Conservation (phyloP, 1,284 basidiomycete species). For the Tilletia caries region DNA sequence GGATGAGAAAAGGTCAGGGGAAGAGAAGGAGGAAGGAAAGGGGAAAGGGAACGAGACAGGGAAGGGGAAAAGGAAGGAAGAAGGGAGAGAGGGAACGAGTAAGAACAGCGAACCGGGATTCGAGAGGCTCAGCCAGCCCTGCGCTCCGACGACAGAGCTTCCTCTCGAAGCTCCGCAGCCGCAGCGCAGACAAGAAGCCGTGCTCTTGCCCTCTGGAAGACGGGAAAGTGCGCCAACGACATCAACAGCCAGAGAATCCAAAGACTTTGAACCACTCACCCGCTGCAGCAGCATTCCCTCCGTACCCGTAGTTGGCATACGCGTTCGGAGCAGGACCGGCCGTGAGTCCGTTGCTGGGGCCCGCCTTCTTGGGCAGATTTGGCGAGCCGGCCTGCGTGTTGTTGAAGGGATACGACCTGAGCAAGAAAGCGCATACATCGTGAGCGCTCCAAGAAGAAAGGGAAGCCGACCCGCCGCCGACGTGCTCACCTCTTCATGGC, state of each 20-base stretch:
- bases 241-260: not conserved
- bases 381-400: not conserved
- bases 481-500: too few relatives aligned
- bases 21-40: not conserved
- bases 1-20: not conserved
- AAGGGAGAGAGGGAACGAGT: not conserved
- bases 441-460: too few relatives aligned
- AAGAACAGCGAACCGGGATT: not conserved
- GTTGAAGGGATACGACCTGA: conserved; percentile 9
- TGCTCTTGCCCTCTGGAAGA: not conserved
- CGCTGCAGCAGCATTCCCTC: not conserved
- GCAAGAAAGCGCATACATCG: too few relatives aligned
- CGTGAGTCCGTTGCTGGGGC: not conserved
- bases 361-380: not conserved
- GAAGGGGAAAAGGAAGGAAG: not conserved
- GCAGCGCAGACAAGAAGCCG: not conserved
- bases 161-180: not conserved
- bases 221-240: not conserved
- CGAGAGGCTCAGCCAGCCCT: not conserved
- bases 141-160: not conserved
- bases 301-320: conserved; percentile 5
- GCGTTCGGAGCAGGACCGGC: not conserved
- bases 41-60: not conserved
- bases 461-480: too few relatives aligned
- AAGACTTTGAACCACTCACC: too few relatives aligned